phyloP scores from a whole-genome alignment of 805 yeast species.

The Blastobotrys muscicola region DNA sequence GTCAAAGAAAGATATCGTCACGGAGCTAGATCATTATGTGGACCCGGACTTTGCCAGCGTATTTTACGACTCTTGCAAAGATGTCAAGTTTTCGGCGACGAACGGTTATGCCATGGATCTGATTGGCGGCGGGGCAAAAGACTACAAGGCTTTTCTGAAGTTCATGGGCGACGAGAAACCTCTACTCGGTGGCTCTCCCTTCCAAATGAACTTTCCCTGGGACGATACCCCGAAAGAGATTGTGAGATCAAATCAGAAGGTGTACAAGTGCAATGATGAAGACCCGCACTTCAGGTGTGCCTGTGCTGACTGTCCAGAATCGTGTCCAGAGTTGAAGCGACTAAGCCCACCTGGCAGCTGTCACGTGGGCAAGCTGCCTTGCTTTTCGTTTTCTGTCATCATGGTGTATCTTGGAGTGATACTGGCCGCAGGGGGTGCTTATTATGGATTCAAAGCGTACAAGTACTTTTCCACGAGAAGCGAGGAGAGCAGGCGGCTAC shows the following conservation, averaged over 20 bases:
- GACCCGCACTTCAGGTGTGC: slow-evolving; percentile 68
- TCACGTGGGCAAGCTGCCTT: slow-evolving; percentile 53
- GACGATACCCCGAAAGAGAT: slow-evolving; percentile 28
- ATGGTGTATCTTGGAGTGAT: slow-evolving; percentile 34
- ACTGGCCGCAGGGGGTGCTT: not conserved
- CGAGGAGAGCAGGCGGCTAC: slow-evolving; percentile 26
- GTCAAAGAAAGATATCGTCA: slow-evolving; percentile 49
- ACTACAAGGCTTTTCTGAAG: slow-evolving; percentile 62
- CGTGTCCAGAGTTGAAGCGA: slow-evolving; percentile 62
- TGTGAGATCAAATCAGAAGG: slow-evolving; percentile 23
- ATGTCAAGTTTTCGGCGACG: slow-evolving; percentile 85
- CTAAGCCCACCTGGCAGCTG: slow-evolving; percentile 34
- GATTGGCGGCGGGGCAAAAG: slow-evolving; percentile 93
- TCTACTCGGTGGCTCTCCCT: slow-evolving; percentile 87
- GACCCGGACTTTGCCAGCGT: slow-evolving; percentile 48
- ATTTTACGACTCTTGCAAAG: slow-evolving; percentile 77
- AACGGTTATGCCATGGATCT: slow-evolving; percentile 95
- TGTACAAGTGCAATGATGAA: slow-evolving; percentile 38
- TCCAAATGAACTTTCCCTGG: slow-evolving; percentile 75
- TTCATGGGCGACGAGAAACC: slow-evolving; percentile 95
- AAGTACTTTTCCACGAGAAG: not conserved
- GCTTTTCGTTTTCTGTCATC: slow-evolving; percentile 59
- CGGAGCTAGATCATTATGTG: slow-evolving; percentile 58
- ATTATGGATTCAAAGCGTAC: not conserved
- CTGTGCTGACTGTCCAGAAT: slow-evolving; percentile 76